A percentile compares a stretch with the other conserved stretches of the same genome.
Evolutionary conservation across 2,329 filamentous ascomycete genomes (phyloP).

Genomic region (Escovopsis sp.): DNA sequence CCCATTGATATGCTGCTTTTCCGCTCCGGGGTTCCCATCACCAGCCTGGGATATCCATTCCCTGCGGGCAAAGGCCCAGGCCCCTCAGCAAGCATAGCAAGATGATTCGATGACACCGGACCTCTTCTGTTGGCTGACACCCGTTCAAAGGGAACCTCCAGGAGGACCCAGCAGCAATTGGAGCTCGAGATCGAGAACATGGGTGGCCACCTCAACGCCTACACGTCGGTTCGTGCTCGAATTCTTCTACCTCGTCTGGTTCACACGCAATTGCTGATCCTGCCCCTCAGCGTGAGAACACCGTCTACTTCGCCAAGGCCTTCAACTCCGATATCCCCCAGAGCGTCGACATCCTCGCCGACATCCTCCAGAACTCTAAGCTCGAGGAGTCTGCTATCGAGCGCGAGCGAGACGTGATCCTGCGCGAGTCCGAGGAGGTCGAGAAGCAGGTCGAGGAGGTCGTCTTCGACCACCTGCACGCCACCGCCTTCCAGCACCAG

Average conservation of each 20-base stretch:
- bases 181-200: constrained; percentile 99
- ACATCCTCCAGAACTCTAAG: constrained; percentile 99
- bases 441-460: constrained; percentile 99
- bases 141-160: constrained; percentile 61
- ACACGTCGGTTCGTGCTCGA: constrained; percentile 73
- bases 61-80: too few species aligned
- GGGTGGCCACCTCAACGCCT: constrained; percentile 97
- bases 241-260: too few species aligned
- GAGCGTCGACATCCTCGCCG: constrained; percentile 94
- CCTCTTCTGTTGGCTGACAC: too few species aligned
- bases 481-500: constrained; percentile 93
- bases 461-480: constrained; percentile 97
- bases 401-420: constrained; percentile 95
- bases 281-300: constrained; percentile 72
- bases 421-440: constrained; percentile 97
- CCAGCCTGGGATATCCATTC: too few species aligned
- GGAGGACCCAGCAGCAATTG: constrained; percentile 89
- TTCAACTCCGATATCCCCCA: constrained; percentile 96
- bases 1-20: too few species aligned
- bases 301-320: constrained; percentile 98
- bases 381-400: constrained; percentile 86
- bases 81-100: too few species aligned
- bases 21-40: too few species aligned
- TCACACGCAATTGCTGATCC: constrained; percentile 7
- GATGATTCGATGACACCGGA: too few species aligned